Evolutionary conservation across 768 basidiomycete genomes (phyloP), one percentile per base, ranked within the genome.

Genomic region (Dendrothele bispora): DNA sequence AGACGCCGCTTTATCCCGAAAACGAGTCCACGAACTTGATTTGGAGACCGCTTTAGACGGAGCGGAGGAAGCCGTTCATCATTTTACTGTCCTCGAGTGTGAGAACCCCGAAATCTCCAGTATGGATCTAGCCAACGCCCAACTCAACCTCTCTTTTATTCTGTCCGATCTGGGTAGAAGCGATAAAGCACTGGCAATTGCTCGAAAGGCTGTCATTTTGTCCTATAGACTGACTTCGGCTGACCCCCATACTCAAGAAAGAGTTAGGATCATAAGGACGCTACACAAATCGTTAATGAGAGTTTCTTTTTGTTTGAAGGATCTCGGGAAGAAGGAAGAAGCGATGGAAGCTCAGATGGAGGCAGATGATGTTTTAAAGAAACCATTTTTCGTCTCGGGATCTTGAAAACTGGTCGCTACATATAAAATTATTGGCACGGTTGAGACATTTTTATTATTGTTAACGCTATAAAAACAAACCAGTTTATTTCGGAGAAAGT

Each of bases 91-190:
- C 14, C 26, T 39, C 18, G 46, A 47, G 28, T 27, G 37, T 21
- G 46, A 39, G 7, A 38, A 47, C 18, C 37, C 46, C 8, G 46
- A 47, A 22, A 28, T 20, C 14, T 47, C 30, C 20, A 38, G 37
- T 10, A 47, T 47, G 46, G 46, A 50, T n/a, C 24, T 50, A 20
- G 42, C 43, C 10, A 50, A 50, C 26, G 49, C 49, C 20, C 18
- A 41, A 10, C 20, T 50, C 0, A 50, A 50, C 35, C 43, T 50
- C 5, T 50, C 49, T 2, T 50, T 45, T 35, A 45, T 50, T 45
- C 49, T 45, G 8, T 36, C 43, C 14, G 49, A 50, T 20, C 21
- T 20, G 22, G 49, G 26, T 8, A 43, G 27, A 22, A 17, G 45
- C 21, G 49, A 45, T 27, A 30, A 45, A 12, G 49, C 49, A 4